Base-by-base conservation (phyloP, 1,284 basidiomycete species). In the Tremellales sp. region DNA sequence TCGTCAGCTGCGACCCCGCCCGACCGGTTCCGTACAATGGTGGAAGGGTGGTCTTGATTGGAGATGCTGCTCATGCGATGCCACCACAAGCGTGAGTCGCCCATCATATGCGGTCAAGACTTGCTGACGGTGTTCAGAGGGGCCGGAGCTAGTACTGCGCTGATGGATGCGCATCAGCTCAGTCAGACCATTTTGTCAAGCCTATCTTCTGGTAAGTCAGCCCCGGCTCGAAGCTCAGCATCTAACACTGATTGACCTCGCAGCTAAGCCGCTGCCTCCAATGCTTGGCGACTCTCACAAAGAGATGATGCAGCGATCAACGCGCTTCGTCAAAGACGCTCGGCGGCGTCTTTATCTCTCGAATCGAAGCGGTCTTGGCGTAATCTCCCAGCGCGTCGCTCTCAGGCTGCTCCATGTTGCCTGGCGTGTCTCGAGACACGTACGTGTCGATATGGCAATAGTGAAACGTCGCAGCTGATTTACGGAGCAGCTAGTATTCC, bases 91-190 rank as follows among this genome's bases (percentile, higher is more conserved):
- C 39, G 56, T 57, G 37, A 48, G 56, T 54, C 13, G 15, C 29
- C 8, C n/a, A 31, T 8, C 29, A 31, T 15, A 31, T 8, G 29
- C 29, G 29, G 29, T 8, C 8, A 31, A 31, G 29, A 15, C 29
- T 31, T 8, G 29, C 29, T 31, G 29, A 31, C 15, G 29, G 8
- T 31, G 2, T 57, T 58, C 49, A 58, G 58, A 29, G 60, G 60
- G 13, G 54, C 53, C 12, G 58, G 60, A 3, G 57, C 60, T 3
- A 54, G 58, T 40, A 42, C 52, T n/a, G 60, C 46, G 2, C 37
- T 62, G 12, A 35, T 36, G 19, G 58, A 62, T 48, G 56, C 49
- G n/a, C 43, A 49, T 10, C 42, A 55, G 19, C 46, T 62, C 7
- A 52, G 50, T 3, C 40, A 43, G 11, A 33, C 39, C 11, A 17